Base-by-base conservation (phyloP, 1,284 basidiomycete genomes). In the Anthracocystis walkeri region DNA sequence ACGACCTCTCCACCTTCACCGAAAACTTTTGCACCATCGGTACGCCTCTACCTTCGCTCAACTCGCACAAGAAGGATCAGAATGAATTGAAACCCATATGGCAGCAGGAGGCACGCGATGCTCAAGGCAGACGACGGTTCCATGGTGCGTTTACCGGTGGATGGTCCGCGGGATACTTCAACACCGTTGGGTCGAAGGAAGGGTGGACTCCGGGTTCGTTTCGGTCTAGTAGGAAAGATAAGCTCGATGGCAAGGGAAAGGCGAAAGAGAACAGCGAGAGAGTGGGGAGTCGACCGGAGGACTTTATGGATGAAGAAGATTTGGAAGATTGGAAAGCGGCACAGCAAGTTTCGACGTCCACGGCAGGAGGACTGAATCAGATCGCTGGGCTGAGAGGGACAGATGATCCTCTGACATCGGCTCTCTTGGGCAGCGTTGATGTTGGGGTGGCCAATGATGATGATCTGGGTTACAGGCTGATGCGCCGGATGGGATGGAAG, bases 231-330 rank as follows among this genome's bases (percentile, higher is more conserved):
- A 91, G 93, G 3, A 55, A 62, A 11, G 59, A 68, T 48, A 71
- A 65, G 40, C 48, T 31, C 8, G 42, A n/a, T n/a, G 41, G 23
- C 2, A 55, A 35, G 1, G 65, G 55, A n/a, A 44, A 27, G 25
- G 42, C 35, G 44, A 29, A 33, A 25, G 49, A 48, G n/a, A n/a
- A 6, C 7, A 23, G 46, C 8, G 35, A 53, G 12, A 91, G 80
- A 85, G 42, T 89, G 72, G 89, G 63, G 35, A 59, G 56, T 31
- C 69, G 89, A 12, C 90, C 92, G 0, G 93, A 97, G 84, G 96
- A 98, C 85, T 98, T 94, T 85, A 99, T 99, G 96, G 96, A 99
- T 86, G 96, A 97, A 48, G 97, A 99, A 86, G 96, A 97, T 85
- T 87, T 96, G n/a, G 90, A 91, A 41, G 93, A 93, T 71, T 85